These are phyloP conservation scores for Ascochyta clinopodiicola DNA, from an alignment of 2,329 filamentous ascomycete genomes.

Conservation along the genomic window DNA sequence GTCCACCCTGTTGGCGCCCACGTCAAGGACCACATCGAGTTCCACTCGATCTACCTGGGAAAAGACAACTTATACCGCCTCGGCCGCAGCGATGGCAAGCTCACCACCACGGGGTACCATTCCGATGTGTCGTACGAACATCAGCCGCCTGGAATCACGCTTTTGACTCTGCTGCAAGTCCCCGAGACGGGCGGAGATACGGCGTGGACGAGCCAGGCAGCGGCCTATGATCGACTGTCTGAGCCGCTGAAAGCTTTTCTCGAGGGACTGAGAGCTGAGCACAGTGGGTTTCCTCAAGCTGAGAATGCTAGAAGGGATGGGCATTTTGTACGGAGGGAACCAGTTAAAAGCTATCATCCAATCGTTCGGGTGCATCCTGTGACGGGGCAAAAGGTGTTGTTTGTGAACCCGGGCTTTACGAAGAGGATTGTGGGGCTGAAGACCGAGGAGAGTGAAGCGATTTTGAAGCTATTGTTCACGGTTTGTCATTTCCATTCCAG, in stretches of 20 bases:
- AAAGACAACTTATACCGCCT: conserved; percentile 36
- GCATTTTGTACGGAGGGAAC: conserved; percentile 44
- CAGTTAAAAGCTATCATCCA: conserved; percentile 40
- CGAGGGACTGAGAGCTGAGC: conserved; percentile 75
- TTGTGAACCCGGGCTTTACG: conserved; percentile 82
- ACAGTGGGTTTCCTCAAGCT: conserved; percentile 80
- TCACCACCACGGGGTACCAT: conserved; percentile 57
- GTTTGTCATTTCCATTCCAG: conserved; percentile 1
- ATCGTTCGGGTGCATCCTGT: conserved; percentile 76
- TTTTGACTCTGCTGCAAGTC: conserved; percentile 57
- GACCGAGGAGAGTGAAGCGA: conserved; percentile 76
- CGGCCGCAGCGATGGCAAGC: conserved; percentile 25
- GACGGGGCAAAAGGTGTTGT: conserved; percentile 81
- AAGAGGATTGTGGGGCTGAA: conserved; percentile 80
- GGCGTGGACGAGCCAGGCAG: conserved; percentile 54
- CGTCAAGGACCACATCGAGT: conserved; percentile 36
- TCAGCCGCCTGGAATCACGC: conserved; percentile 56
- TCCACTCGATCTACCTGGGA: conserved; percentile 34
- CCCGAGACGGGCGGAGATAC: conserved; percentile 60
- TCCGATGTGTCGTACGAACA: conserved; percentile 58
- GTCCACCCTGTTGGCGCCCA: conserved; percentile 34
- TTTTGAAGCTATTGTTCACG: conserved; percentile 75
- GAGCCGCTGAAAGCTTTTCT: conserved; percentile 25
- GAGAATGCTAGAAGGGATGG: conserved; percentile 59
- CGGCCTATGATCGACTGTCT: conserved; percentile 52